Base-by-base conservation (phyloP, 2,329 filamentous ascomycete genomes). In the Sarocladium oryzae region DNA sequence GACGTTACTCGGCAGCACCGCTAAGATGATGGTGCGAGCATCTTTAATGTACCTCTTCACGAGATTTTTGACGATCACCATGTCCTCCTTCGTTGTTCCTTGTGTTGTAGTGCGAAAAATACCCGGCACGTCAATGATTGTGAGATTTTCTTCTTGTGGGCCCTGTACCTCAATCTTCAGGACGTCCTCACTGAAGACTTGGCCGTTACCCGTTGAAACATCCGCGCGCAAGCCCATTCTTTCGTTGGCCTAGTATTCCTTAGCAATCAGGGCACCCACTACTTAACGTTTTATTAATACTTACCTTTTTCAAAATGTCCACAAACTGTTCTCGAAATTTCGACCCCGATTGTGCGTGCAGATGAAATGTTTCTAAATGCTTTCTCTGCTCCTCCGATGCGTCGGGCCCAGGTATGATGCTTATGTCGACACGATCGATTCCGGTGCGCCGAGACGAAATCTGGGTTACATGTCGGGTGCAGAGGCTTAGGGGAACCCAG, bases 91-190 rank as follows among this genome's bases (percentile, higher is more conserved):
- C 0, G 72, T 74, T 0, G 75, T 78, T 60, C 66, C 67, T 48
- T 61, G 55, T 0, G 66, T 70, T 3, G 68, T 55, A 1, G 60
- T 60, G 6, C 70, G 66, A 52, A 79, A 78, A n/a, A 79, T 74
- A 0, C 76, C 77, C 0, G 76, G 76, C 0, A 80, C 74, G 16
- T 80, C 77, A 4, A 79, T 79, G 6, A 80, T 65, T 0, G 76
- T 80, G 6, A 79, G 64, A 15, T 77, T 70, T 2, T 71, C 60
- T 56, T 66, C 76, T 73, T 1, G 62, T 63, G 26, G n/a, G n/a
- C n/a, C n/a, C n/a, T n/a, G n/a, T 7, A 76, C 73, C 50, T 70
- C 67, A 0, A 70, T 62, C 0, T 62, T 61, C n/a, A 70, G 58
- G 0, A 70, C 55, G 35, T 79, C 73, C 4, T 73, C 64, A 26